These are phyloP conservation scores for Sclerotinia nivalis DNA, from an alignment of 2,329 filamentous ascomycete species.

Conservation along the genomic window DNA sequence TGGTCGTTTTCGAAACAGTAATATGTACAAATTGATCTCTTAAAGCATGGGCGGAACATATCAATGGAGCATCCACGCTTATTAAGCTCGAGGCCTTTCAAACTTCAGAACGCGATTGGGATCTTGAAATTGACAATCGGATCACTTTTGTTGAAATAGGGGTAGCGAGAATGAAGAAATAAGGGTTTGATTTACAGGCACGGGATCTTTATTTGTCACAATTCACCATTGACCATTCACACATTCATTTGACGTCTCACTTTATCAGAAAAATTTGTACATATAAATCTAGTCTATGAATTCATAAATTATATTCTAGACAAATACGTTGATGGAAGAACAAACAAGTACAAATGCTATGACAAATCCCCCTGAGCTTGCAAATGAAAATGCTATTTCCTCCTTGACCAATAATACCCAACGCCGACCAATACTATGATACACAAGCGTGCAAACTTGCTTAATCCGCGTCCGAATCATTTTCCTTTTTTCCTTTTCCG, in stretches of 20 bases:
- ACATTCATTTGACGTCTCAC: background rate
- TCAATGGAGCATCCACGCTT: conserved; percentile 54
- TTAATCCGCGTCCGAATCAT: conserved; percentile 14
- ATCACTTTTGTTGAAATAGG: background rate
- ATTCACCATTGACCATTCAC: background rate
- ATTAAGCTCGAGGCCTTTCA: conserved; percentile 50
- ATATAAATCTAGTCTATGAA: background rate
- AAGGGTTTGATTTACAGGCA: background rate
- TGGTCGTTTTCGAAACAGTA: conserved; percentile 55
- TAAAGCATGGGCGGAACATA: conserved; percentile 54
- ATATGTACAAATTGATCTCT: conserved; percentile 48
- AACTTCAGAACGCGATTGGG: conserved; percentile 52
- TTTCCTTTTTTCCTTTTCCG: conserved; percentile 21
- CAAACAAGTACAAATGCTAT: background rate
- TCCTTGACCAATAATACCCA: conserved; percentile 18
- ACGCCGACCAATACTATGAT: conserved; percentile 26
- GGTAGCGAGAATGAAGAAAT: background rate
- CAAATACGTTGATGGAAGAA: conserved; percentile 15
- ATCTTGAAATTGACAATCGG: background rate
- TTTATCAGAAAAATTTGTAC: background rate
- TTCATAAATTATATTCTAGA: conserved; percentile 15
- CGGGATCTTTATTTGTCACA: background rate
- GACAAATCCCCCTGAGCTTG: background rate
- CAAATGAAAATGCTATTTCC: conserved; percentile 12
- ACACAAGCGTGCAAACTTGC: conserved; percentile 22